A percentile compares a stretch with the other conserved stretches of the same genome.
Conservation (phyloP, 371 early-diverging fungal genomes). For the Rhizopus delemar region DNA sequence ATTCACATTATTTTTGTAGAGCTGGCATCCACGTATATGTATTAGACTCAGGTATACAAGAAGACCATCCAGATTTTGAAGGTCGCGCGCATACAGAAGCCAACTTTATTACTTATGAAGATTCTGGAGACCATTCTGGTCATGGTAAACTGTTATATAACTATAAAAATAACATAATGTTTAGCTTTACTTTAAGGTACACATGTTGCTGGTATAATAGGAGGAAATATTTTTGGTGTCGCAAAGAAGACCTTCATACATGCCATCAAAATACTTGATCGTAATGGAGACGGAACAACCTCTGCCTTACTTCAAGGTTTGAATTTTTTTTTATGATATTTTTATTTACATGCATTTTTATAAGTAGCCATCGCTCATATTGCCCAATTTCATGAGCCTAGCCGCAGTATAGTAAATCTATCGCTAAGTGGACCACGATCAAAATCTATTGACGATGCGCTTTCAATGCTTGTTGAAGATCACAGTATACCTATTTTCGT, state of each 20-base stretch:
- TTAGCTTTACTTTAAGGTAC: conserved; percentile 51
- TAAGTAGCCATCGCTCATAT: conserved; percentile 29
- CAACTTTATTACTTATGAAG: conserved; percentile 56
- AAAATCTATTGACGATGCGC: conserved; percentile 30
- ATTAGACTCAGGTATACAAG: conserved; percentile 76
- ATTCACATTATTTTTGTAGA: conserved; percentile 27
- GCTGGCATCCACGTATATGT: conserved; percentile 69
- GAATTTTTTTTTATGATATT: not conserved
- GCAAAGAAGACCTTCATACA: conserved; percentile 63
- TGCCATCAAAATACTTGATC: conserved; percentile 68
- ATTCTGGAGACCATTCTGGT: conserved; percentile 47
- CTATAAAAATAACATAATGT: not conserved
- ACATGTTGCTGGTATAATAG: conserved; percentile 72
- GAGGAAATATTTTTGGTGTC: conserved; percentile 62
- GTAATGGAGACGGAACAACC: conserved; percentile 51
- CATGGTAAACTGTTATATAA: conserved; percentile 41
- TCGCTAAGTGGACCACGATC: conserved; percentile 60
- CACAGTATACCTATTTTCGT: conserved; percentile 49
- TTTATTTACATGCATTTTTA: not conserved
- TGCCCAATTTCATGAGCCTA: conserved; percentile 25
- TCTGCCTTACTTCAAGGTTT: conserved; percentile 31
- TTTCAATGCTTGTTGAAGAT: conserved; percentile 50
- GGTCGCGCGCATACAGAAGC: conserved; percentile 78
- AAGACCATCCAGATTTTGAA: conserved; percentile 76
- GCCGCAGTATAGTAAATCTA: conserved; percentile 55